A percentile compares a stretch with the other conserved stretches of the same genome.
These are phyloP conservation scores for Chenopodium album DNA, from an alignment of 148 eudicot genomes.

Conservation along the genomic window DNA sequence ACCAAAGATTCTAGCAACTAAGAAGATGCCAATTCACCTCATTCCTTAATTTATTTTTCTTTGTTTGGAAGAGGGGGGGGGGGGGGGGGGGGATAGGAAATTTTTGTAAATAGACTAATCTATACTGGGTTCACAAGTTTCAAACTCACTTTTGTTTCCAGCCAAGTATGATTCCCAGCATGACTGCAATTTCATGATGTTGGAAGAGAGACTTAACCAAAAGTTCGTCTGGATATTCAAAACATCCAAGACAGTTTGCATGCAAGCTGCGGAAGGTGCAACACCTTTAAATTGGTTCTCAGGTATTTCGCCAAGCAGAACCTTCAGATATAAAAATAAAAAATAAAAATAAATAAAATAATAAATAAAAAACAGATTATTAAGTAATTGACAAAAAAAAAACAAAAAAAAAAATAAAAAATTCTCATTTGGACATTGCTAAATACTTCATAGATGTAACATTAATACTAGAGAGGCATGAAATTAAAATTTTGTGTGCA, in stretches of 20 bases:
- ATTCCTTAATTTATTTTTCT: not conserved
- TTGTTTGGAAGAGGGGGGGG: not conserved
- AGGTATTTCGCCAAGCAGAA: constrained; percentile 84
- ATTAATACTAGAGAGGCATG: not conserved
- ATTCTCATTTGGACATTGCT: too few relatives aligned
- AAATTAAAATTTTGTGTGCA: not conserved
- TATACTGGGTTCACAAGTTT: constrained; percentile 6
- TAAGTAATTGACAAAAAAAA: too few relatives aligned
- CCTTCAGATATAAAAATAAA: constrained; percentile 36
- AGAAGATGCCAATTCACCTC: not conserved
- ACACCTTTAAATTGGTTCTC: constrained; percentile 39
- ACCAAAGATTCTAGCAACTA: not conserved
- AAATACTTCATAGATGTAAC: too few relatives aligned
- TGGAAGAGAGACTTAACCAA: constrained; percentile 63
- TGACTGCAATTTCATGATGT: constrained; percentile 43
- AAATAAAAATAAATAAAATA: not conserved
- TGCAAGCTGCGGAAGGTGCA: constrained; percentile 62
- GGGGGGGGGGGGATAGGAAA: not conserved
- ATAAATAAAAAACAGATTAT: not conserved
- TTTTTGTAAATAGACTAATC: not conserved
- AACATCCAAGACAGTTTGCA: constrained; percentile 68
- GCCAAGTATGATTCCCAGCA: constrained; percentile 56
- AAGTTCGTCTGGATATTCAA: constrained; percentile 62
- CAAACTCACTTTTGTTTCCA: constrained; percentile 56
- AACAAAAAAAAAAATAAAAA: too few relatives aligned